Conservation (phyloP, 1,139 yeast genomes). For the Geotrichum phurueaensis region DNA sequence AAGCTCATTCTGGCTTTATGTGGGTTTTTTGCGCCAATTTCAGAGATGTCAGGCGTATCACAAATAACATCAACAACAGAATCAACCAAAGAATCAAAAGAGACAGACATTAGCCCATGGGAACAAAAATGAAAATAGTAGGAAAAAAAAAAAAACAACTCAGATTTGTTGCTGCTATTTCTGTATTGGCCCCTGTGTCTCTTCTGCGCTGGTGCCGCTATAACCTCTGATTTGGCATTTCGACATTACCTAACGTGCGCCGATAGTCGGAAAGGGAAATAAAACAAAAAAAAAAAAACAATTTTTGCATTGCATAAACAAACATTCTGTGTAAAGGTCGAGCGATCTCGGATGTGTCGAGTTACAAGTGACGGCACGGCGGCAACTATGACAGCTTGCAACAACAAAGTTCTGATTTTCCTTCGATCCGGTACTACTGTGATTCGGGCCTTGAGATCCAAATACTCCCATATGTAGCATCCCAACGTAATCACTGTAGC, state of each 20-base stretch:
- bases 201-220: neutral
- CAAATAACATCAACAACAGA: too few relatives aligned
- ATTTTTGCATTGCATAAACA: neutral
- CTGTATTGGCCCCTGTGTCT: neutral
- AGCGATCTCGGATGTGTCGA: neutral
- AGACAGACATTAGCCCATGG: too few relatives aligned
- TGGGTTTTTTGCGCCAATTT: too few relatives aligned
- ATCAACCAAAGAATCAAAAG: too few relatives aligned
- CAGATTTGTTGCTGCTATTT: neutral
- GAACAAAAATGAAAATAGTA: too few relatives aligned
- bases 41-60: too few relatives aligned
- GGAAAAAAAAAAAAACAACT: neutral
- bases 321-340: neutral
- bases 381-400: neutral
- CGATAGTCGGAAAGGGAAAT: neutral
- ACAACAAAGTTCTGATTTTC: neutral
- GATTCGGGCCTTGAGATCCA: neutral
- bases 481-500: neutral
- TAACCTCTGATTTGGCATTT: neutral
- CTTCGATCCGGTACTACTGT: neutral
- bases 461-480: neutral
- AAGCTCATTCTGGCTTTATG: too few relatives aligned
- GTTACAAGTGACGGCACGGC: neutral
- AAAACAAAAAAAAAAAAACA: neutral
- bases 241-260: neutral